A percentile compares a stretch with the other conserved stretches of the same genome.
phyloP scores from a whole-genome alignment of 306 rosid species.

The Vicia sativa region DNA sequence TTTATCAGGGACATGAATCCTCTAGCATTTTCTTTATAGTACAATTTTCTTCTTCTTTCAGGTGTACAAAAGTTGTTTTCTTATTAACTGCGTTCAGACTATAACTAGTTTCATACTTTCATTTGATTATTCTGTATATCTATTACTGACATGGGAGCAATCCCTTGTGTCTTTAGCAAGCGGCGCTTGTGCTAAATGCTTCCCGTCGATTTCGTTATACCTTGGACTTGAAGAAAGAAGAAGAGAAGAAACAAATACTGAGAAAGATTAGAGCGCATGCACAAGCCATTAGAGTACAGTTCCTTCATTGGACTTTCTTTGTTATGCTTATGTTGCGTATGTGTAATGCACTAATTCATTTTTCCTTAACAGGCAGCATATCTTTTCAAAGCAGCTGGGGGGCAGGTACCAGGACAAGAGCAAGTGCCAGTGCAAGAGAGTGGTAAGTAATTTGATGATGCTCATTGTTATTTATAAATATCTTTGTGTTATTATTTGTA shows the following conservation, averaged over 20 bases:
- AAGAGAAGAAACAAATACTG: slow-evolving; percentile 65
- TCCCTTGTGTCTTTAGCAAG: slow-evolving; percentile 63
- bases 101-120: not conserved
- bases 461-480: slow-evolving; percentile 27
- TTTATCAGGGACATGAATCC: slow-evolving; percentile 3
- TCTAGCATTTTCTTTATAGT: not conserved
- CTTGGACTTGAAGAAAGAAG: slow-evolving; percentile 93
- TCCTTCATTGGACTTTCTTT: slow-evolving; percentile 35
- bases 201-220: slow-evolving; percentile 99
- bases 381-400: slow-evolving; percentile 62
- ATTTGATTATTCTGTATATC: slow-evolving; percentile 24
- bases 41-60: slow-evolving; percentile 4
- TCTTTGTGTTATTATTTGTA: slow-evolving; percentile 3
- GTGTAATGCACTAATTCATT: slow-evolving; percentile 31
- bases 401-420: not conserved
- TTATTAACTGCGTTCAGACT: slow-evolving; percentile 1
- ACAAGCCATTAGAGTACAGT: slow-evolving; percentile 75
- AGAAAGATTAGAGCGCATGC: slow-evolving; percentile 85
- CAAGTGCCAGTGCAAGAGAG: not conserved
- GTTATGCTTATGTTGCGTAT: slow-evolving; percentile 12
- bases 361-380: slow-evolving; percentile 73
- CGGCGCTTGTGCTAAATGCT: slow-evolving; percentile 97
- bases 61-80: slow-evolving; percentile 10
- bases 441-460: slow-evolving; percentile 56
- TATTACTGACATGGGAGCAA: slow-evolving; percentile 18